These are phyloP conservation scores for Parathielavia appendiculata DNA, from an alignment of 495 filamentous ascomycete species.

Conservation along the genomic window DNA sequence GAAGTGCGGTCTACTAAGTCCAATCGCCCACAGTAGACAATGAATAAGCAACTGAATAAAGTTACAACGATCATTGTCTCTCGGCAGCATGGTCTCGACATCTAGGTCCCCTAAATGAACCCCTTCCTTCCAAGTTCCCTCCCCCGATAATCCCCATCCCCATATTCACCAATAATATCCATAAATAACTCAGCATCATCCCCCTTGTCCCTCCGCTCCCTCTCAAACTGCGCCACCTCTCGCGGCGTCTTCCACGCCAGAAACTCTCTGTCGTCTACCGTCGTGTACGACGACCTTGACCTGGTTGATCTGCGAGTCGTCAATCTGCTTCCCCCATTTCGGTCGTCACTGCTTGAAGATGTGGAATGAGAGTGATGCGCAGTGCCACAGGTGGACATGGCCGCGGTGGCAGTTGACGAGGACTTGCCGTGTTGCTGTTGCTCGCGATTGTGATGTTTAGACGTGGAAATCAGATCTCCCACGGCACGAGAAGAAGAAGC, in stretches of 20 bases:
- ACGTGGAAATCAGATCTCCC: background rate
- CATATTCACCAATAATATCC: conserved; percentile 23
- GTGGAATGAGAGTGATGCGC: no score
- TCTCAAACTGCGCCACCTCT: conserved; percentile 8
- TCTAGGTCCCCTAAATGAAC: background rate
- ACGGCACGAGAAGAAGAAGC: background rate
- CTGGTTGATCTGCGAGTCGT: no score
- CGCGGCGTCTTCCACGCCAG: conserved; percentile 16
- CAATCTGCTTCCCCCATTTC: no score
- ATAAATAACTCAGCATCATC: conserved; percentile 21
- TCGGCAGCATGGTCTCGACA: no score
- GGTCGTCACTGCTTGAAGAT: no score
- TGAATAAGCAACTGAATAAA: background rate
- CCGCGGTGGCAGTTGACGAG: background rate
- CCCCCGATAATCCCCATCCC: background rate
- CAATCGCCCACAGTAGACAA: background rate
- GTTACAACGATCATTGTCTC: background rate
- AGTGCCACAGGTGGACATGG: no score
- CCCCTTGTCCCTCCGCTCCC: background rate
- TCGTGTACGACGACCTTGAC: background rate
- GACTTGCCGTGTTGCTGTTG: background rate
- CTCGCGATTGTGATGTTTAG: no score
- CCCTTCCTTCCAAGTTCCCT: background rate
- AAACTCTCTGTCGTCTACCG: background rate
- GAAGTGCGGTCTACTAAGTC: background rate